Evolutionary conservation across 352 stramenopile genomes (phyloP), one percentile per base, ranked within the genome.

Genomic region (Globisporangium barbulae): DNA sequence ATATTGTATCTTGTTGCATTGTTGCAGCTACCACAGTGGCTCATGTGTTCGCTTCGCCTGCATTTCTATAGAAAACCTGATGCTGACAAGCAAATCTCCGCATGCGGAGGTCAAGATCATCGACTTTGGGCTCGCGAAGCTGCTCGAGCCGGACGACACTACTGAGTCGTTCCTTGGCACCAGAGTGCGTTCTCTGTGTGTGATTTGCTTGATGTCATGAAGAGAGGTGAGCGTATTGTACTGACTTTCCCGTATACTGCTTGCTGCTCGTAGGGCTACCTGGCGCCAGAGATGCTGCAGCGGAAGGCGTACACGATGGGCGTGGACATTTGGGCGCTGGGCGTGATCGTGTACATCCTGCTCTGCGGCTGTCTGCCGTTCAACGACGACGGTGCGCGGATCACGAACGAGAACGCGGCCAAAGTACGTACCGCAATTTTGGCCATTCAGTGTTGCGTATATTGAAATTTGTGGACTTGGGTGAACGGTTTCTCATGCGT

Each of bases 211-310:
- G 35, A 37, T 31, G 4, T 12, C 35, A 17, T 41, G 35, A 15
- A 41, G 2, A 37, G 31, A 37, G 35, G 15, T 41, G 35, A 41
- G 35, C 35, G 35, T 41, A 41, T 41, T 41, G 33, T 39, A 45
- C 15, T 59, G 13, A 25, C 15, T 41, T 17, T 41, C 15, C 12
- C 15, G 35, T 25, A 54, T 37, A 31, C n/a, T 59, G 21, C 9
- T 39, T 55, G n/a, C 54, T 37, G 17, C 44, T 21, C n/a, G 3
- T 31, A 96, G 71, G 97, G 97, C 12, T 99, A 99, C 70, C 76
- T 99, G 0, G 97, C 97, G 0, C 97, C 97, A 5, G 97, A 99
- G 70, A 99, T 99, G 96, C 81, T 99, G 49, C 96, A 98, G 73
- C 91, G 97, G 2, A 80, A 98, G 71, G 88, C 96, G 45, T 99